A percentile compares a stretch with the other conserved stretches of the same genome.
These are phyloP conservation scores for Limonium bicolor DNA, from an alignment of 148 eudicot species.

Conservation along the genomic window DNA sequence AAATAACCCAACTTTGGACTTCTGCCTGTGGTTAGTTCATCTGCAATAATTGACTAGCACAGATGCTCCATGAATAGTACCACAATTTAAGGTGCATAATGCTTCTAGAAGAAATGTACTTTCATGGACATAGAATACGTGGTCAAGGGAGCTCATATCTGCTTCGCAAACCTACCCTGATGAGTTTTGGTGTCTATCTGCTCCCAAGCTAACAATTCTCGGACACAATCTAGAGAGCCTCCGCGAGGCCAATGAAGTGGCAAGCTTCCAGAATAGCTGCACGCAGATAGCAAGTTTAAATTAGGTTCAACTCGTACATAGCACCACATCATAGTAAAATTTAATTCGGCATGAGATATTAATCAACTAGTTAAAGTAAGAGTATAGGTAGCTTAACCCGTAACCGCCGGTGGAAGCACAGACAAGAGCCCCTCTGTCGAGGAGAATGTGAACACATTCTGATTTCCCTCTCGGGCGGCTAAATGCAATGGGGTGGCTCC, in stretches of 20 bases:
- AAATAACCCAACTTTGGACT: neutral
- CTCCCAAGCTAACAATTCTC: conserved; percentile 17
- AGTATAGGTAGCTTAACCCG: conserved; percentile 1
- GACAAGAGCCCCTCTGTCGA: conserved; percentile 17
- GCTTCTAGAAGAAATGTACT: too few species aligned
- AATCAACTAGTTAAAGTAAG: neutral
- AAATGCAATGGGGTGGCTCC: conserved; percentile 17
- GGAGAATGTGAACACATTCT: conserved; percentile 11
- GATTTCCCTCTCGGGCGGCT: conserved; percentile 11
- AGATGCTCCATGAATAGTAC: neutral
- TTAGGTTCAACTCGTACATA: neutral
- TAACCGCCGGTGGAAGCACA: conserved; percentile 15
- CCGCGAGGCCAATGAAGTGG: conserved; percentile 19
- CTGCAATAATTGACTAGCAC: neutral
- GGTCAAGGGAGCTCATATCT: too few species aligned
- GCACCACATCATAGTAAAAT: neutral
- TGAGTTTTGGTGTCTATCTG: conserved; percentile 13
- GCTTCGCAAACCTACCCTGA: conserved; percentile 15
- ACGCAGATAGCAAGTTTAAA: neutral
- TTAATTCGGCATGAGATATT: neutral
- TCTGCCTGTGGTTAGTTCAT: neutral
- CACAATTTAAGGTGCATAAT: neutral
- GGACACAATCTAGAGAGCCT: conserved; percentile 19
- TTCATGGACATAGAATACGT: too few species aligned
- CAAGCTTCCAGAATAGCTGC: conserved; percentile 12